These are phyloP conservation scores for Tolypocladium cylindrosporum DNA, from an alignment of 2,329 filamentous ascomycete species.

Conservation along the genomic window DNA sequence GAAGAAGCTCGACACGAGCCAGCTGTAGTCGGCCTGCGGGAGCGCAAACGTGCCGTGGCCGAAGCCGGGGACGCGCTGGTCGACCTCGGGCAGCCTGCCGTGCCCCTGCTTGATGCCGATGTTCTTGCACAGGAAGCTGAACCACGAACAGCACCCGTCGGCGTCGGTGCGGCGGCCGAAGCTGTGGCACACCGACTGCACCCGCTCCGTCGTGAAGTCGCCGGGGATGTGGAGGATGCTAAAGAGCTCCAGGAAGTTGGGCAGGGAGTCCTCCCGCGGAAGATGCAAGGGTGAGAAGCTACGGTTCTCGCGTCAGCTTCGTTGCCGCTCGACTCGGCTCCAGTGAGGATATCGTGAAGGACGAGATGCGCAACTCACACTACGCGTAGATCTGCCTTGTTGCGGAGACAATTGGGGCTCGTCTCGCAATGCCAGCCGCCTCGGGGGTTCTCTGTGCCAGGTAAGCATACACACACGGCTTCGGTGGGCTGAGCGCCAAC, in stretches of 20 bases:
- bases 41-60: conserved; percentile 6
- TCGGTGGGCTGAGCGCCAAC: neutral
- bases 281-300: conserved; percentile 20
- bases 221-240: conserved; percentile 17
- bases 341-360: neutral
- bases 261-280: conserved; percentile 12
- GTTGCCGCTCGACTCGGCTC: neutral
- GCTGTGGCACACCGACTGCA: conserved; percentile 21
- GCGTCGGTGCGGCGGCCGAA: conserved; percentile 16
- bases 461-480: neutral
- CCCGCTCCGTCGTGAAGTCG: conserved; percentile 20
- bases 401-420: conserved; percentile 10
- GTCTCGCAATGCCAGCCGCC: conserved; percentile 14
- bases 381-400: conserved; percentile 15
- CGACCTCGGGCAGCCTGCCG: conserved; percentile 11
- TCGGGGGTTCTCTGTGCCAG: conserved; percentile 6
- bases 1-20: conserved; percentile 17
- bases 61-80: conserved; percentile 10
- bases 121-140: conserved; percentile 25
- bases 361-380: conserved; percentile 12
- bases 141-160: conserved; percentile 19
- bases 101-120: conserved; percentile 12
- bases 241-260: conserved; percentile 16
- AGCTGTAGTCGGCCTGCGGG: conserved; percentile 17
- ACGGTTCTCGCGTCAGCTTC: neutral